These are phyloP conservation scores for Powellomyces hirtus DNA, from an alignment of 192 early-diverging fungal species.

Conservation along the genomic window DNA sequence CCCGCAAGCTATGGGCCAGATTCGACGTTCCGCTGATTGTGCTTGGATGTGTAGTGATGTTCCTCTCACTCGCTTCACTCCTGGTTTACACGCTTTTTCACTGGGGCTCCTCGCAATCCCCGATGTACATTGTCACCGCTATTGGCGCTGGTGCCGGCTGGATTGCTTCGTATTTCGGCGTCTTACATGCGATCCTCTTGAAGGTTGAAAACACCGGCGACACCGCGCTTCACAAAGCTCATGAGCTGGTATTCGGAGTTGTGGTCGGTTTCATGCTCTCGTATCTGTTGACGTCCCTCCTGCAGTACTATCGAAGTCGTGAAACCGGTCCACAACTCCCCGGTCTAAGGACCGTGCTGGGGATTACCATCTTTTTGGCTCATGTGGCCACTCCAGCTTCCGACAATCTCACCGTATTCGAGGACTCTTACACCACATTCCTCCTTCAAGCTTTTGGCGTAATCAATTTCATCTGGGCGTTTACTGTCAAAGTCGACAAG, in stretches of 20 bases:
- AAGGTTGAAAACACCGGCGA: conserved; percentile 18
- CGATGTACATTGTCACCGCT: neutral
- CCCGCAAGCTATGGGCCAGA: conserved; percentile 87
- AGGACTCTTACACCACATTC: conserved; percentile 72
- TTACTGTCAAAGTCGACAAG: conserved; percentile 25
- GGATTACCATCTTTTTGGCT: conserved; percentile 39
- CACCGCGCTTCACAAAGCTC: conserved; percentile 16
- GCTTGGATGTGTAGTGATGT: conserved; percentile 63
- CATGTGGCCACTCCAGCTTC: conserved; percentile 73
- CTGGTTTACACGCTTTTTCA: conserved; percentile 16
- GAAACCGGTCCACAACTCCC: neutral
- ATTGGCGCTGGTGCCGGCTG: conserved; percentile 13
- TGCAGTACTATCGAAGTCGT: neutral
- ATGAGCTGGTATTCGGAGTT: conserved; percentile 36
- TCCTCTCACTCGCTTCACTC: conserved; percentile 25
- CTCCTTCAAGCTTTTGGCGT: conserved; percentile 66
- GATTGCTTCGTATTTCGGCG: neutral
- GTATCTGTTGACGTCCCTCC: conserved; percentile 6
- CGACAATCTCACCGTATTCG: conserved; percentile 88
- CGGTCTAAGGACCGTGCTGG: conserved; percentile 8
- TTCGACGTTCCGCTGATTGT: conserved; percentile 81
- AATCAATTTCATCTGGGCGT: conserved; percentile 32
- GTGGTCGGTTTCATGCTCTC: conserved; percentile 14
- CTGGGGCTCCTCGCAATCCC: neutral
- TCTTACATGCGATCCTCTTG: neutral